Conservation (phyloP, 2,329 filamentous ascomycete species). For the Colletotrichum sp. region DNA sequence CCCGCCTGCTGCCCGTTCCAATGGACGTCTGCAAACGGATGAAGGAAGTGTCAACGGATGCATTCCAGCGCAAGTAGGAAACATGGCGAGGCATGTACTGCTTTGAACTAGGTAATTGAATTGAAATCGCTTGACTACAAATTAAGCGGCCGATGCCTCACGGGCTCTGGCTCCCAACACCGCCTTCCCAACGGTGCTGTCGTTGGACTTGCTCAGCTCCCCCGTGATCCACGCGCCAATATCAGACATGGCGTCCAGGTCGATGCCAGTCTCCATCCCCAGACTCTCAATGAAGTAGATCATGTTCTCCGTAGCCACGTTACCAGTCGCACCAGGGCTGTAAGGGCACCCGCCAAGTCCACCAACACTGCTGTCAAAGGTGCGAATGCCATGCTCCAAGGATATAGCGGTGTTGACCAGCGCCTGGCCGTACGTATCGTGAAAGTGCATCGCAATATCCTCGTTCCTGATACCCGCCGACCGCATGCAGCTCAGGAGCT, state of each 20-base stretch:
- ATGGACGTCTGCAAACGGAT: background rate
- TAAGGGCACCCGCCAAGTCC: slow-evolving; percentile 87
- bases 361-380: slow-evolving; percentile 80
- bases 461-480: slow-evolving; percentile 72
- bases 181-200: slow-evolving; percentile 71
- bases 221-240: slow-evolving; percentile 76
- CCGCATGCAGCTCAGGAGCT: slow-evolving; percentile 67
- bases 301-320: slow-evolving; percentile 84
- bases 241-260: slow-evolving; percentile 68
- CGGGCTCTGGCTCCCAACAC: slow-evolving; percentile 55
- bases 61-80: background rate
- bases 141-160: background rate
- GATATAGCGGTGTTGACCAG: slow-evolving; percentile 82
- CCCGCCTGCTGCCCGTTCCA: background rate
- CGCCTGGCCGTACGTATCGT: slow-evolving; percentile 87
- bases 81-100: background rate
- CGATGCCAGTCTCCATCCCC: slow-evolving; percentile 76
- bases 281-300: slow-evolving; percentile 79
- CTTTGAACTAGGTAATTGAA: background rate
- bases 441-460: slow-evolving; percentile 83
- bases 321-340: slow-evolving; percentile 84
- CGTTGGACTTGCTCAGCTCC: slow-evolving; percentile 67
- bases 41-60: background rate
- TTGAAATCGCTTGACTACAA: background rate
- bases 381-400: slow-evolving; percentile 77